These are phyloP conservation scores for Hymenoscyphus fraxineus DNA, from an alignment of 2,329 filamentous ascomycete species.

Conservation along the genomic window DNA sequence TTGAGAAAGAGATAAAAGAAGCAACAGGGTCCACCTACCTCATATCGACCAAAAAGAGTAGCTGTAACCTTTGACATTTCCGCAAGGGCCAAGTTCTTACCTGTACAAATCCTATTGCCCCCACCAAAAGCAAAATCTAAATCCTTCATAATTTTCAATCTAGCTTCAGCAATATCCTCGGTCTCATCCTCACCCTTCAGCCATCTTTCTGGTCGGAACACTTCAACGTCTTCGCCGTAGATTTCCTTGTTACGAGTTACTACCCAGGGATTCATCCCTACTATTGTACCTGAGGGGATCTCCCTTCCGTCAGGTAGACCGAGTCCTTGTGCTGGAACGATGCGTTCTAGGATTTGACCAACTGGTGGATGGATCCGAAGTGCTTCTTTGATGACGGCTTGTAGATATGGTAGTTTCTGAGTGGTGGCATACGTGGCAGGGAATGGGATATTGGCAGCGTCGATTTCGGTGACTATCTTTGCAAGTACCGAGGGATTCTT, in stretches of 20 bases:
- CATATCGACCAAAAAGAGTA: conserved; percentile 43
- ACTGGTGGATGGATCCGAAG: conserved; percentile 48
- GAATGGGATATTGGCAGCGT: conserved; percentile 31
- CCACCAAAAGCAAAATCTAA: conserved; percentile 41
- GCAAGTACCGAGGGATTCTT: conserved; percentile 24
- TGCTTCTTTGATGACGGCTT: conserved; percentile 49
- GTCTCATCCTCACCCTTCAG: conserved; percentile 35
- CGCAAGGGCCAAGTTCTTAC: conserved; percentile 39
- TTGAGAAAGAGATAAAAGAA: not conserved
- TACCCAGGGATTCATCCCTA: conserved; percentile 43
- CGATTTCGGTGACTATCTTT: conserved; percentile 38
- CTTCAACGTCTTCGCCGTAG: conserved; percentile 56
- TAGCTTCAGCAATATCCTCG: conserved; percentile 34
- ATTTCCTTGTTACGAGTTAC: conserved; percentile 49
- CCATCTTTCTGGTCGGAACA: conserved; percentile 59
- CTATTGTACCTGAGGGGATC: conserved; percentile 49
- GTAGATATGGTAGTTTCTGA: conserved; percentile 42
- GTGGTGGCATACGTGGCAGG: conserved; percentile 27
- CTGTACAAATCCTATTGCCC: conserved; percentile 42
- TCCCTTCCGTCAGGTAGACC: conserved; percentile 40
- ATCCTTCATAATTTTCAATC: conserved; percentile 39
- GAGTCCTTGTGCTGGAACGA: conserved; percentile 43
- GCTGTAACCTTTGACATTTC: conserved; percentile 47
- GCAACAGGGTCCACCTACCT: conserved; percentile 33
- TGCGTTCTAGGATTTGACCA: conserved; percentile 46